Conservation (phyloP, 2,329 filamentous ascomycete species). For the Fusarium sp. region DNA sequence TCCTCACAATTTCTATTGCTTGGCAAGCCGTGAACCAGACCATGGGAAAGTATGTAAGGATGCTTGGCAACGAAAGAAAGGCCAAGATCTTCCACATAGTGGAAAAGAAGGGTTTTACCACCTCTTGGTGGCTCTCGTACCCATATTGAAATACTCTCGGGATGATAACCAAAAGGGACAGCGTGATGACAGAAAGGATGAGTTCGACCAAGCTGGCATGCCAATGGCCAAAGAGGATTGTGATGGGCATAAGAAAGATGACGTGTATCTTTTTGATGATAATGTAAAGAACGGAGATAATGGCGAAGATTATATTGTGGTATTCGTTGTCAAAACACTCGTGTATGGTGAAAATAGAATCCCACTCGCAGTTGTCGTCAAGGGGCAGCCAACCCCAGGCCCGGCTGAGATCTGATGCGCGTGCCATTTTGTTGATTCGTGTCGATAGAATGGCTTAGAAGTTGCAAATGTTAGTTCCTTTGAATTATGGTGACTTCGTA, state of each 20-base stretch:
- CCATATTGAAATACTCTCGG: neutral
- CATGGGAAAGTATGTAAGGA: neutral
- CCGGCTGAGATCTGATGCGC: neutral
- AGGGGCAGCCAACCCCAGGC: conserved; percentile 19
- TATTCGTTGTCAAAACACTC: conserved; percentile 24
- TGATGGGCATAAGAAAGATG: neutral
- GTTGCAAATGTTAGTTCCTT: neutral
- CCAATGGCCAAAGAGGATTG: conserved; percentile 1
- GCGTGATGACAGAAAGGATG: neutral
- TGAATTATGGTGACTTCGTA: neutral
- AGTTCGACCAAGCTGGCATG: neutral
- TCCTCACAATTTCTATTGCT: neutral
- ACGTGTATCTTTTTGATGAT: neutral
- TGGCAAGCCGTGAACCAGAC: conserved; percentile 3
- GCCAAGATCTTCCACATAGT: neutral
- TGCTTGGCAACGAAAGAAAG: conserved; percentile 4
- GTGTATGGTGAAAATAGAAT: conserved; percentile 13
- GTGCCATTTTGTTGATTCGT: conserved; percentile 1
- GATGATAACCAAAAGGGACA: neutral
- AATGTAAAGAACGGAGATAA: neutral
- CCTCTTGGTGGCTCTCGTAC: neutral
- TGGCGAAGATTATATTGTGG: conserved; percentile 12
- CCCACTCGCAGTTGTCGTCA: conserved; percentile 13
- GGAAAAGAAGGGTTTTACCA: neutral
- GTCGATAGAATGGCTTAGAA: neutral